phyloP scores from a whole-genome alignment of 768 basidiomycete genomes.

The Kwoniella sp. region DNA sequence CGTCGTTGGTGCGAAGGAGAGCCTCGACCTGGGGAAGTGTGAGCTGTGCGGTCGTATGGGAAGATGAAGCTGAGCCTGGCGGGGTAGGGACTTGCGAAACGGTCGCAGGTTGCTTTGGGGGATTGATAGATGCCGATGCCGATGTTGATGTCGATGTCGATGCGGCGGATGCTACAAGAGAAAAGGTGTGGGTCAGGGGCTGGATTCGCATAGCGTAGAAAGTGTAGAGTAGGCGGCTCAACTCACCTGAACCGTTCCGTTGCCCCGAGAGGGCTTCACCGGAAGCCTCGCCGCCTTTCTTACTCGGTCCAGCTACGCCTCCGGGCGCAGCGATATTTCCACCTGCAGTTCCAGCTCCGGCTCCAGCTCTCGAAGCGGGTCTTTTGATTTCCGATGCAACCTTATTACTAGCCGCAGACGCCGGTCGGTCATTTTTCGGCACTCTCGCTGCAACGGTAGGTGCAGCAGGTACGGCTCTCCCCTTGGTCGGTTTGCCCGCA shows the following conservation, averaged over 20 bases:
- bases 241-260: too few relatives aligned
- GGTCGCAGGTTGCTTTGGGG: not conserved
- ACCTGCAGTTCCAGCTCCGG: too few relatives aligned
- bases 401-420: not conserved
- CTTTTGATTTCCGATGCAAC: not conserved
- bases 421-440: not conserved
- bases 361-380: not conserved
- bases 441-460: not conserved
- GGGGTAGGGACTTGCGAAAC: constrained; percentile 4
- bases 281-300: too few relatives aligned
- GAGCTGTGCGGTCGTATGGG: not conserved
- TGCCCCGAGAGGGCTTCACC: too few relatives aligned
- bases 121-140: too few relatives aligned
- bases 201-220: too few relatives aligned
- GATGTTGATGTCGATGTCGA: not conserved
- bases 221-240: too few relatives aligned
- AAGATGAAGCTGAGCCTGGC: constrained; percentile 7
- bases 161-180: too few relatives aligned
- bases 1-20: constrained; percentile 12
- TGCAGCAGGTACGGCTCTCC: not conserved
- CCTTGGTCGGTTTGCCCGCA: not conserved
- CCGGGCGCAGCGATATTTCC: too few relatives aligned
- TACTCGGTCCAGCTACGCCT: not conserved
- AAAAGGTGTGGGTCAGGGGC: too few relatives aligned
- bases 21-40: constrained; percentile 12